A percentile compares a stretch with the other conserved stretches of the same genome.
phyloP scores from a whole-genome alignment of 345 rosid genomes.

The Populus pruinosa region DNA sequence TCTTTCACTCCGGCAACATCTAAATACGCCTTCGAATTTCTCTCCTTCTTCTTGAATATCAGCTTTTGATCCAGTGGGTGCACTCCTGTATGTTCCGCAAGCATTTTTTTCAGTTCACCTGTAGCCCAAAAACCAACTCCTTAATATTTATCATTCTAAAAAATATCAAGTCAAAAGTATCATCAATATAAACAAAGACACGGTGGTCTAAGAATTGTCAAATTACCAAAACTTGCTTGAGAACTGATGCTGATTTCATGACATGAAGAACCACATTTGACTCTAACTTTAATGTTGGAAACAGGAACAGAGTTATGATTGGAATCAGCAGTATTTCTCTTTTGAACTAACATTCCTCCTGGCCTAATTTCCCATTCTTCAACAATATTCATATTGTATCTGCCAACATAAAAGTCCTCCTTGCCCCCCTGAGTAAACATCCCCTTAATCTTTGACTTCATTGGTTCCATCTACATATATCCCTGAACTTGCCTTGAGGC shows the following conservation, averaged over 20 bases:
- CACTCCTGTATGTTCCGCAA: conserved; percentile 21
- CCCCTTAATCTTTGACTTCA: conserved; percentile 18
- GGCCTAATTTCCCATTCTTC: conserved; percentile 26
- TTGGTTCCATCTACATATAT: conserved; percentile 5
- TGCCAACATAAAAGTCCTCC: conserved; percentile 9
- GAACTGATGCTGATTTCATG: conserved; percentile 24
- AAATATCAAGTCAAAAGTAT: background rate
- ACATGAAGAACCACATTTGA: conserved; percentile 15
- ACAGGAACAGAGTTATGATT: conserved; percentile 11
- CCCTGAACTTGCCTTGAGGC: background rate
- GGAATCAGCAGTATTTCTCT: conserved; percentile 16
- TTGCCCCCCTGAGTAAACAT: background rate
- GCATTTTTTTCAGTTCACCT: conserved; percentile 32
- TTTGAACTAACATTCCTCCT: conserved; percentile 33
- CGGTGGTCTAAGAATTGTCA: background rate
- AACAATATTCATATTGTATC: background rate
- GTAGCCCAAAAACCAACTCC: conserved; percentile 1
- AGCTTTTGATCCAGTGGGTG: conserved; percentile 29
- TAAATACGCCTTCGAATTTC: conserved; percentile 24
- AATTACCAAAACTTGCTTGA: conserved; percentile 31
- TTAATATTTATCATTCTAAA: background rate
- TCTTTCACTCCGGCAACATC: conserved; percentile 25
- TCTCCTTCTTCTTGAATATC: conserved; percentile 29
- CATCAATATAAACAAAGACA: background rate
- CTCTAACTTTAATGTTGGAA: conserved; percentile 23